A percentile compares a stretch with the other conserved stretches of the same genome.
phyloP scores from a whole-genome alignment of 2,329 filamentous ascomycete genomes.

The Fusarium neocosmosporiellum region DNA sequence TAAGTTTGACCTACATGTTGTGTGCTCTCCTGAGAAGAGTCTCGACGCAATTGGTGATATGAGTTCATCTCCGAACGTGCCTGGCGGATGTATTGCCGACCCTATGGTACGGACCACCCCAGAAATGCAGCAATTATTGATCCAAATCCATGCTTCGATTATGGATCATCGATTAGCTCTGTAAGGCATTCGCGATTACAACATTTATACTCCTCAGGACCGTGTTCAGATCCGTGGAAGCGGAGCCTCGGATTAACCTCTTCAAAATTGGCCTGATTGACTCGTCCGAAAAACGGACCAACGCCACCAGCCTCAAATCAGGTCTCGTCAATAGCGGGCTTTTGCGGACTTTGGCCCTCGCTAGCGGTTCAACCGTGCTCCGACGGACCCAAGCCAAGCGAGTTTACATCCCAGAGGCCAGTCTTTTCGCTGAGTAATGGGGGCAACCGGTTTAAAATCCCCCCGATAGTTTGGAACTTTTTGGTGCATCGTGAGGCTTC shows the following conservation, averaged over 20 bases:
- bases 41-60: neutral
- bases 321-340: neutral
- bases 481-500: neutral
- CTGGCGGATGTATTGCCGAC: neutral
- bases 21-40: neutral
- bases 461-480: neutral
- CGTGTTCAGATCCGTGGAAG: neutral
- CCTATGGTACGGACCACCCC: neutral
- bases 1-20: neutral
- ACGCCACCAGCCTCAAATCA: neutral
- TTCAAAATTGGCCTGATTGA: neutral
- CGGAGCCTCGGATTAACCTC: neutral
- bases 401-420: neutral
- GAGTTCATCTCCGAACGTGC: neutral
- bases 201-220: neutral
- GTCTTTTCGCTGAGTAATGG: neutral
- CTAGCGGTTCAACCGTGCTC: neutral
- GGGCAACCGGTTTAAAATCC: neutral
- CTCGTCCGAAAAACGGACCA: neutral
- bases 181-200: too few relatives aligned
- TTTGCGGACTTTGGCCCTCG: neutral
- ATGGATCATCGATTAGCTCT: too few relatives aligned
- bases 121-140: neutral
- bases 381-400: neutral
- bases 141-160: neutral